These are phyloP conservation scores for Myxozyma geophila DNA, from an alignment of 805 yeast genomes.

Conservation along the genomic window DNA sequence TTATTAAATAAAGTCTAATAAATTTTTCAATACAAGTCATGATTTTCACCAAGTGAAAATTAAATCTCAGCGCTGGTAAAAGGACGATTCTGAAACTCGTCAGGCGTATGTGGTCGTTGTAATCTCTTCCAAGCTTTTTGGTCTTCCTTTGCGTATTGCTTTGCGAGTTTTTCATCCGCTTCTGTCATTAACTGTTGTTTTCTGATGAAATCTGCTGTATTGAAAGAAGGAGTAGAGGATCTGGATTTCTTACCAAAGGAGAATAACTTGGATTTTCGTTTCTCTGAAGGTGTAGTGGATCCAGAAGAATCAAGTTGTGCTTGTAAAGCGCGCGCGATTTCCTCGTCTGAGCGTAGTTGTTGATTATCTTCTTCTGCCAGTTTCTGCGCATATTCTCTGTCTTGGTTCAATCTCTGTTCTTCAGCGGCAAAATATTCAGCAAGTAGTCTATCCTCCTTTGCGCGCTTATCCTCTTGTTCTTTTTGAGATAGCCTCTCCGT, in stretches of 20 bases:
- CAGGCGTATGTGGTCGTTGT: not conserved
- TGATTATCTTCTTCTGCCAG: not conserved
- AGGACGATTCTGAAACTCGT: conserved; percentile 3
- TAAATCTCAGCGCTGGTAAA: conserved; percentile 6
- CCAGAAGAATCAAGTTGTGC: not conserved
- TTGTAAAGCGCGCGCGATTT: not conserved
- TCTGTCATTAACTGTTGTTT: not conserved
- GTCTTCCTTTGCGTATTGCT: conserved; percentile 1
- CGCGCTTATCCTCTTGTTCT: not conserved
- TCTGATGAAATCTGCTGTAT: not conserved
- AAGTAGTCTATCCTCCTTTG: not conserved
- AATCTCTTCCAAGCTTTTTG: not conserved
- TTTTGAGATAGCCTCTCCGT: not conserved
- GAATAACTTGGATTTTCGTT: not conserved
- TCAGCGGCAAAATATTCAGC: not conserved
- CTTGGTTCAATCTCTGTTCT: not conserved
- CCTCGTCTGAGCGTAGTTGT: not conserved
- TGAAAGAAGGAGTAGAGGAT: not conserved
- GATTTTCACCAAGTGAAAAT: not conserved
- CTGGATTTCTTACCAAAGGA: not conserved
- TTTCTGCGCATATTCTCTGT: not conserved
- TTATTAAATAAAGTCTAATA: not conserved
- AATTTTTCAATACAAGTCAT: not conserved
- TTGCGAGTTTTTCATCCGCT: conserved; percentile 3
- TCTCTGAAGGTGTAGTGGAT: not conserved